A percentile compares a stretch with the other conserved stretches of the same genome.
Evolutionary conservation across 306 rosid genomes (phyloP).

Genomic region (Dryas octopetala): DNA sequence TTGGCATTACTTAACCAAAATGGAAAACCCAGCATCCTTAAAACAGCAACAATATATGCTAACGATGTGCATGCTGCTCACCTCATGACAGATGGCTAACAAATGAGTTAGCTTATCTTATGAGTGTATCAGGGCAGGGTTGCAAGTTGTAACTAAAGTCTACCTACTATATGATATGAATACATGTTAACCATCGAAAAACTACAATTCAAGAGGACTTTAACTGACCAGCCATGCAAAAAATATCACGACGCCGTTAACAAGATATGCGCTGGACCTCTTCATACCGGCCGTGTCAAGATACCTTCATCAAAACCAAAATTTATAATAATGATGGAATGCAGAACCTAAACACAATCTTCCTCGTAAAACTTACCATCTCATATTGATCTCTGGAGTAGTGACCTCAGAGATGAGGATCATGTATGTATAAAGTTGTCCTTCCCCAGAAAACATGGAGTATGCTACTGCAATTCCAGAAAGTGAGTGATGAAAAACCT

Average conservation of each 20-base stretch:
- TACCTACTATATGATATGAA: background rate
- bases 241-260: constrained; percentile 50
- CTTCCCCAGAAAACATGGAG: constrained; percentile 51
- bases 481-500: constrained; percentile 54
- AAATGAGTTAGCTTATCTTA: background rate
- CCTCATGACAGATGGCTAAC: background rate
- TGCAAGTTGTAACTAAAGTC: background rate
- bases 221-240: constrained; percentile 56
- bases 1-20: background rate
- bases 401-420: constrained; percentile 54
- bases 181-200: background rate
- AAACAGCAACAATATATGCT: background rate
- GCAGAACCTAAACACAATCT: background rate
- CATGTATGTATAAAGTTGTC: constrained; percentile 60
- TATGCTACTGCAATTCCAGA: constrained; percentile 50
- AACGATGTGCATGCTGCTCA: background rate
- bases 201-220: background rate
- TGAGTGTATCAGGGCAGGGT: background rate
- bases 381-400: constrained; percentile 55
- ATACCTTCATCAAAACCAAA: constrained; percentile 40
- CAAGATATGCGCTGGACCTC: constrained; percentile 45
- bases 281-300: constrained; percentile 57
- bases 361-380: constrained; percentile 37
- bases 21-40: background rate
- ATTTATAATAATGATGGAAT: background rate